Evolutionary conservation across 257 asterid species (phyloP), one percentile per base, ranked within the genome.

Genomic region (Capsicum chinense): DNA sequence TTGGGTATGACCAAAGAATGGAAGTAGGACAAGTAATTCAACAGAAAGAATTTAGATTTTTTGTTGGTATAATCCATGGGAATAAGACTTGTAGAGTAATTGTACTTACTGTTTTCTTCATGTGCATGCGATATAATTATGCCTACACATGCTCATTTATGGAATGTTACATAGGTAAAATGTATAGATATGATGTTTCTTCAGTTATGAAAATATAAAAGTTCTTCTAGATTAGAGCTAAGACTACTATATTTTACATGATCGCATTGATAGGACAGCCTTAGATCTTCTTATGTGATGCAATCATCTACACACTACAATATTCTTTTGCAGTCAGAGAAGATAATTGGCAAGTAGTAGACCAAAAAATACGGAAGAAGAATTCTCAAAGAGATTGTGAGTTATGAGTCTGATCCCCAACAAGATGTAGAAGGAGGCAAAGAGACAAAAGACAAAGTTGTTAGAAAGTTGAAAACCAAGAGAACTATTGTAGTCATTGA

Each of bases 281-380:
- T 19, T 62, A 62, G 14, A 19, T 35, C 37, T 19, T 62, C 37
- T 19, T 37, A 62, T 62, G 68, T 62, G 37, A 62, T 59, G 66
- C 26, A 26, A 26, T 26, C 26, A 26, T 26, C 26, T 26, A 1
- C 0, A 26, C 26, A 26, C 26, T 26, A 26, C 35, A 59, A 62
- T 9, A 6, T n/a, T 62, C 68, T 70, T 60, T n/a, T 88, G 91
- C 94, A 95, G 99, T 85, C 93, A 93, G 99, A 92, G 94, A 92
- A 86, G 90, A 88, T 92, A 8, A 90, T 95, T 9, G 99, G 99
- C 68, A 95, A 95, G 90, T 63, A 93, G 93, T 93, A 95, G 87
- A 86, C 97, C 2, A 91, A 91, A 79, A 93, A 91, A 88, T 93
- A 95, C 57, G 98, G 98, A 37, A 52, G 79, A 26, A 90, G 87